Base-by-base conservation (phyloP, 345 rosid genomes). In the Gossypium arboreum region DNA sequence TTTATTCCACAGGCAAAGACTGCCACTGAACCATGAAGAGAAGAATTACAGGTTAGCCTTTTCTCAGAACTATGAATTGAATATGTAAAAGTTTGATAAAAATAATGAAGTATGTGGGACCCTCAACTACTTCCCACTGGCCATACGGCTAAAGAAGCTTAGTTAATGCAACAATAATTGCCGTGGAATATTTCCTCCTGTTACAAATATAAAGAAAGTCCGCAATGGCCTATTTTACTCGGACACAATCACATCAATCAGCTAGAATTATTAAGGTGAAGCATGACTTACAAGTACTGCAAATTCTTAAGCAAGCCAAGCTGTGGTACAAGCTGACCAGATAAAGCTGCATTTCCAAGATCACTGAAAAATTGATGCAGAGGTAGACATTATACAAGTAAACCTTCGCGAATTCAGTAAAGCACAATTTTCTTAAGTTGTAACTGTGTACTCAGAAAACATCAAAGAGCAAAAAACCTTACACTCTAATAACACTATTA, bases 401-500 rank as follows among this genome's bases (percentile, higher is more conserved):
- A 45, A 47, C 22, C 39, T 47, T 64, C 22, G 61, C 68, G 74
- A 74, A 18, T 20, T 68, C 71, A 71, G 17, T 15, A 50, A 15
- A 47, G 63, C 52, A 56, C 12, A 44, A 9, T 17, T 41, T 39
- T 48, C 27, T 18, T 61, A 61, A 60, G 59, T 12, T 62, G 70
- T 22, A 62, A 50, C 39, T 44, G 47, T n/a, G 41, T 4, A 65
- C 47, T 56, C 7, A 29, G 57, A 65, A 79, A 73, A 58, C 61
- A 74, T 20, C 34, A 73, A 56, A 24, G 69, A 60, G 71, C 44
- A 25, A 71, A 57, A 67, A 55, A 76, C 52, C 81, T 81, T 87
- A 94, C 98, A 94, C 97, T 86, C 98, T 83, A 64, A 91, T 91
- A 55, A 94, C 97, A 80, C 98, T 94, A 76, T 92, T 91, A 72